Percentiles rank a stretch among this genome's conserved stretches.
phyloP scores from a whole-genome alignment of 768 basidiomycete genomes.

The Agrocybe praecox region DNA sequence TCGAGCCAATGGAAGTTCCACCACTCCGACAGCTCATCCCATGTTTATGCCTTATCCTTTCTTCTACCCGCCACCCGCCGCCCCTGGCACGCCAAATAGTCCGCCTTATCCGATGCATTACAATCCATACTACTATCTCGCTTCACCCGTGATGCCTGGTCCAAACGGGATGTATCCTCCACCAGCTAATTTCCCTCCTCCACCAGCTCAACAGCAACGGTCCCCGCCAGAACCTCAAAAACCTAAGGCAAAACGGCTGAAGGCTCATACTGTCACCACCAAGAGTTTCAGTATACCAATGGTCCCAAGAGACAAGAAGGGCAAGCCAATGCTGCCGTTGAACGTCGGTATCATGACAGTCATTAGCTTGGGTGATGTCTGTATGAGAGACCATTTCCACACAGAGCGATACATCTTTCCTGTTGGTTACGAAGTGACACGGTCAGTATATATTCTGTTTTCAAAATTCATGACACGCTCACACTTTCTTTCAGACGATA shows the following conservation, averaged over 20 bases:
- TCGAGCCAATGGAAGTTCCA: slow-evolving; percentile 18
- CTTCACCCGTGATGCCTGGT: slow-evolving; percentile 35
- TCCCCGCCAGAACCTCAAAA: slow-evolving; percentile 39
- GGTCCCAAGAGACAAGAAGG: slow-evolving; percentile 74
- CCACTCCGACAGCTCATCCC: slow-evolving; percentile 28
- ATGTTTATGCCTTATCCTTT: slow-evolving; percentile 45
- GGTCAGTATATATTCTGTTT: slow-evolving; percentile 43
- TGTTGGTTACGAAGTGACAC: slow-evolving; percentile 81
- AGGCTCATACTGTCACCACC: slow-evolving; percentile 79
- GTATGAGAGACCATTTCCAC: slow-evolving; percentile 83
- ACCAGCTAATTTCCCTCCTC: slow-evolving; percentile 26
- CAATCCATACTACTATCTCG: slow-evolving; percentile 47
- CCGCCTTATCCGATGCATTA: slow-evolving; percentile 37
- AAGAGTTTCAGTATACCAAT: slow-evolving; percentile 78
- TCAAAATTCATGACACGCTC: background rate
- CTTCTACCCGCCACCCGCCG: slow-evolving; percentile 38
- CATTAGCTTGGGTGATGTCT: slow-evolving; percentile 71
- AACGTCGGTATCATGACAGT: slow-evolving; percentile 90
- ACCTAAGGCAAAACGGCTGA: slow-evolving; percentile 75
- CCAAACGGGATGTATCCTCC: slow-evolving; percentile 38
- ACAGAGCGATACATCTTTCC: slow-evolving; percentile 90
- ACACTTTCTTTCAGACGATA: slow-evolving; percentile 57
- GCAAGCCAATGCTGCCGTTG: slow-evolving; percentile 73
- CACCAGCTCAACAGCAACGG: slow-evolving; percentile 17
- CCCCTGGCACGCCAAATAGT: slow-evolving; percentile 39